Evolutionary conservation across 1,284 basidiomycete species (phyloP), one percentile per base, ranked within the genome.

Genomic region (Xerocomus minutiporus): DNA sequence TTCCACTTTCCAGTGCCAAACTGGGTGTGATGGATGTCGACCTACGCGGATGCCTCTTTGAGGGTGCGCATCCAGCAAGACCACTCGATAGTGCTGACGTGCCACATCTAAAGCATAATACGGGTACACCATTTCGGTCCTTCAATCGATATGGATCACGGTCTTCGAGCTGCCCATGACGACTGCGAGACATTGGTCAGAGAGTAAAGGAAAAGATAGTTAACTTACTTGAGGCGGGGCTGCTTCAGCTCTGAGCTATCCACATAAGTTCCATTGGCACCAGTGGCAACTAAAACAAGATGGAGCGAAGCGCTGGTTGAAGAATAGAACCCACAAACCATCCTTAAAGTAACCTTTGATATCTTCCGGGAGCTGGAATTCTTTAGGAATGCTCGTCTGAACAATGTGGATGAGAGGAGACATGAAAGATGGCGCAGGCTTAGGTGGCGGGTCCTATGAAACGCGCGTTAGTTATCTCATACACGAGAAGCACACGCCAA

Each of bases 91-190:
- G 75, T 25, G 93, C 86, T 12, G 91, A 91, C 13, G 82, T 84
- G 34, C 91, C 88, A 67, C 95, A 98, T 54, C 79, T 83, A 75
- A 89, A 97, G 71, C 96, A 99, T 32, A 95, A 75, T 8, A 97
- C 83, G 1, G 87, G 81, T 0, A 80, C 78, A 5, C 90, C 87
- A 63, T 89, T 92, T 61, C 86, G 83, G 71, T 97, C 95, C 65
- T 88, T 90, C 46, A 96, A 75, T 51, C 90, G 84, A 73, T 88
- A 84, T 8, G 91, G 85, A 71, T 99, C 97, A 38, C 95, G 87
- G 54, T 95, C 93, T 66, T 98, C 97, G 34, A 90, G 72, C 61
- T 91, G 85, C 11, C 93, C 93, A 64, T 88, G 86, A 36, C 92
- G 91, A 68, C 93, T 96, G 61, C n/a, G 56, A 47, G 46, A 51